phyloP scores from a whole-genome alignment of 1,139 yeast genomes.

The Yamadazyma kanchanaburiensis region DNA sequence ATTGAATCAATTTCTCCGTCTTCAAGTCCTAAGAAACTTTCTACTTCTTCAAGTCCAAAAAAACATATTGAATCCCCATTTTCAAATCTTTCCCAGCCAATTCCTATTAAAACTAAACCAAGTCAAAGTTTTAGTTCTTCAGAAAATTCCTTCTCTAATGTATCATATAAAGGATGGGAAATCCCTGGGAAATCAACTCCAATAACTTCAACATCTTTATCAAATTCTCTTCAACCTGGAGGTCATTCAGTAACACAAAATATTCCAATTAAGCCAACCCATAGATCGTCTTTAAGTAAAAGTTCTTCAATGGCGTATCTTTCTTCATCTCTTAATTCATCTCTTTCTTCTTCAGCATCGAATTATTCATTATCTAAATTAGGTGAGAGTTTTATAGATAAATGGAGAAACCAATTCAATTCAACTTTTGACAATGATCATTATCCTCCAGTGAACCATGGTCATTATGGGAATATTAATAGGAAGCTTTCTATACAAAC shows the following conservation, averaged over 20 bases:
- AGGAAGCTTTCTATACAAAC: constrained; percentile 29
- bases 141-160: constrained; percentile 28
- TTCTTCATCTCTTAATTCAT: constrained; percentile 39
- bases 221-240: constrained; percentile 10
- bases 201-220: constrained; percentile 18
- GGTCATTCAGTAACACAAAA: constrained; percentile 13
- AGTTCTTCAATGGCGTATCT: constrained; percentile 42
- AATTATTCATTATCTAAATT: constrained; percentile 38
- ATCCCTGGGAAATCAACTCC: constrained; percentile 37
- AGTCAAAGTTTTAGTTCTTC: constrained; percentile 21
- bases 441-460: constrained; percentile 8
- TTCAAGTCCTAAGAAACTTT: constrained; percentile 4
- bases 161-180: constrained; percentile 41
- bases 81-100: constrained; percentile 17
- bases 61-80: no score
- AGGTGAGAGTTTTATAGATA: constrained; percentile 48
- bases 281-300: constrained; percentile 24
- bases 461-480: constrained; percentile 15
- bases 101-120: constrained; percentile 19
- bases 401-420: constrained; percentile 38
- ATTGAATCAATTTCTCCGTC: neutral
- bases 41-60: constrained; percentile 7
- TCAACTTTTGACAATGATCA: constrained; percentile 12
- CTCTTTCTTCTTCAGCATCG: constrained; percentile 34
- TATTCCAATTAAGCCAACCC: constrained; percentile 12